Evolutionary conservation across 768 basidiomycete species (phyloP), one percentile per base, ranked within the genome.

Genomic region (Russula emetica): DNA sequence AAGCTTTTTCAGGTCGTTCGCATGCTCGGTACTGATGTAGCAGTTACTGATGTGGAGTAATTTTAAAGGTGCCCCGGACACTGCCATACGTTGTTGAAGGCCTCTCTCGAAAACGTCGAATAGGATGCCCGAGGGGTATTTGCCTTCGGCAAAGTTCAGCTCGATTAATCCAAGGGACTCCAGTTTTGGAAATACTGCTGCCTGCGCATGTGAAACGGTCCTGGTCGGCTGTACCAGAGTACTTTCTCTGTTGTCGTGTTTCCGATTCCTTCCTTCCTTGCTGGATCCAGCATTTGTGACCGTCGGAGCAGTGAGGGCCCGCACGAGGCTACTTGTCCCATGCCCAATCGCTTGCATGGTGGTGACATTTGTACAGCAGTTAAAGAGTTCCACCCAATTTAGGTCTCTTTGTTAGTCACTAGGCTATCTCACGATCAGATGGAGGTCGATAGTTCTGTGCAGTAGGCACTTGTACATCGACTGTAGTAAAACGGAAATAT

Each of bases 301-400:
- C 30, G 18, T 53, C 3, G 51, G 52, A 36, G 57, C 42, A 26
- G 56, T 58, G 52, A 64, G 58, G 13, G 14, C 38, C 28, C 16
- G 26, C 18, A 64, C 52, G 10, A 64, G 58, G 11, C n/a, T 20
- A 8, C 44, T 49, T 7, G 63, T 40, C 28, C 57, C 63, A 2
- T 11, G 26, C 22, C 52, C 63, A 20, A 13, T 38, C n/a, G 28
- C 52, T 16, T 59, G 14, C 34, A 64, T 38, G 2, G 45, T 42
- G n/a, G 58, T 53, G 2, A 63, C 8, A 44, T 63, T 47, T n/a
- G 22, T 52, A 28, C 62, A 63, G 7, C 26, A 42, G 30, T 11
- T 32, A 40, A 58, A 63, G 20, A 58, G 42, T 3, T 38, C 44
- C 4, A 2, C 53, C 63, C 58, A 64, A 45, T 60, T 40, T 8